A percentile compares a stretch with the other conserved stretches of the same genome.
phyloP scores from a whole-genome alignment of 805 yeast genomes.

The Saccharomycopsis sp. region DNA sequence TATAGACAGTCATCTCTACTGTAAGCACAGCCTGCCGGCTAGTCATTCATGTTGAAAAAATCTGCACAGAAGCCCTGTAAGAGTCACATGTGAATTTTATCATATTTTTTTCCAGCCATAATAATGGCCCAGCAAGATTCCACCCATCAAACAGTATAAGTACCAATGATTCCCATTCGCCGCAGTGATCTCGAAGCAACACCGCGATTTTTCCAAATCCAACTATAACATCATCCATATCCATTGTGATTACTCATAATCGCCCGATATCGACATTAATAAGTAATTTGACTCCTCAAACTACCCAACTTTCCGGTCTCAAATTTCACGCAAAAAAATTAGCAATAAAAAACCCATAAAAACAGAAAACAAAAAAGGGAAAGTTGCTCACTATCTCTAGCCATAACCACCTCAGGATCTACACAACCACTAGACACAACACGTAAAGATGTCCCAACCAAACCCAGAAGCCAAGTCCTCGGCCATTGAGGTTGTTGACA shows the following conservation, averaged over 20 bases:
- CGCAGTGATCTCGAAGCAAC: too few species aligned
- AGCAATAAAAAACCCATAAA: background rate
- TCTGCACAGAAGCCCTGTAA: too few species aligned
- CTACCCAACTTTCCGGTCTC: background rate
- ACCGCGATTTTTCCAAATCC: too few species aligned
- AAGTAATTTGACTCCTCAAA: background rate
- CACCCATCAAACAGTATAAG: too few species aligned
- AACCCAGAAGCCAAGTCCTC: conserved; percentile 1
- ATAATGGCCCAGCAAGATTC: too few species aligned
- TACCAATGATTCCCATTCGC: too few species aligned
- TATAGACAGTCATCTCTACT: too few species aligned
- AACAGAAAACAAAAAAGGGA: background rate
- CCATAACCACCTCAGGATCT: background rate
- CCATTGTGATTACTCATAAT: too few species aligned
- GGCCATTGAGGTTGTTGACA: conserved; percentile 1
- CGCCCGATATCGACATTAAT: too few species aligned
- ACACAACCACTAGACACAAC: background rate
- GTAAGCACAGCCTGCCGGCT: too few species aligned
- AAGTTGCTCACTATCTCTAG: background rate
- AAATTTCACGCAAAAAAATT: background rate
- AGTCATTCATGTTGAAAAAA: background rate
- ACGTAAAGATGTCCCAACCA: background rate
- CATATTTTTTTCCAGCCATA: too few species aligned
- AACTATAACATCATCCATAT: too few species aligned
- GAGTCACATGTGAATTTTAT: background rate